Percentiles rank a stretch among this genome's conserved stretches.
These are phyloP conservation scores for Pseudevernia furfuracea DNA, from an alignment of 495 filamentous ascomycete species.

Conservation along the genomic window DNA sequence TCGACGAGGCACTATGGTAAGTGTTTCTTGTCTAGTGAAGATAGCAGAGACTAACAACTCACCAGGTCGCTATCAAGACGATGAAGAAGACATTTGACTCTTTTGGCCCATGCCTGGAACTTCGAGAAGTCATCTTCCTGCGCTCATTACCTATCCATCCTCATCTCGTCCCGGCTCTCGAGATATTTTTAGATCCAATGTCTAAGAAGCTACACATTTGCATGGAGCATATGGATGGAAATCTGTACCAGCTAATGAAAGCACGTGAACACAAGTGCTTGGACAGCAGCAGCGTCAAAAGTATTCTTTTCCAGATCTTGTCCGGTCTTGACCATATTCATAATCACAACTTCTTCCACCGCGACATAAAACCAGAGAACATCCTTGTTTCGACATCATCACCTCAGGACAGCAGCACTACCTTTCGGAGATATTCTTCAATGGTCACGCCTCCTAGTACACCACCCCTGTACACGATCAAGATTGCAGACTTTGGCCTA, in stretches of 20 bases:
- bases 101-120: constrained; percentile 77
- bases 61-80: constrained; percentile 94
- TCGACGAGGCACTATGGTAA: constrained; percentile 85
- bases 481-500: constrained; percentile 99
- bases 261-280: constrained; percentile 88
- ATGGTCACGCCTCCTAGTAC: constrained; percentile 92
- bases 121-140: constrained; percentile 95
- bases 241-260: constrained; percentile 98
- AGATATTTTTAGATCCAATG: constrained; percentile 96
- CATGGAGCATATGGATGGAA: constrained; percentile 99
- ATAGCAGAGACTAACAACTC: constrained; percentile 27
- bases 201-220: constrained; percentile 93
- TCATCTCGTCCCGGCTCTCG: constrained; percentile 91
- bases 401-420: constrained; percentile 63
- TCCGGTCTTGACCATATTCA: constrained; percentile 95
- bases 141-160: constrained; percentile 76
- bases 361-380: constrained; percentile 98
- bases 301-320: constrained; percentile 94
- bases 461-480: constrained; percentile 88
- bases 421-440: constrained; percentile 86
- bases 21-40: constrained; percentile 27
- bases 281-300: constrained; percentile 89
- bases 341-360: constrained; percentile 94
- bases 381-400: constrained; percentile 94
- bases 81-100: constrained; percentile 99